Conservation (phyloP, 2,329 filamentous ascomycete genomes). For the Orbilia ellipsospora region DNA sequence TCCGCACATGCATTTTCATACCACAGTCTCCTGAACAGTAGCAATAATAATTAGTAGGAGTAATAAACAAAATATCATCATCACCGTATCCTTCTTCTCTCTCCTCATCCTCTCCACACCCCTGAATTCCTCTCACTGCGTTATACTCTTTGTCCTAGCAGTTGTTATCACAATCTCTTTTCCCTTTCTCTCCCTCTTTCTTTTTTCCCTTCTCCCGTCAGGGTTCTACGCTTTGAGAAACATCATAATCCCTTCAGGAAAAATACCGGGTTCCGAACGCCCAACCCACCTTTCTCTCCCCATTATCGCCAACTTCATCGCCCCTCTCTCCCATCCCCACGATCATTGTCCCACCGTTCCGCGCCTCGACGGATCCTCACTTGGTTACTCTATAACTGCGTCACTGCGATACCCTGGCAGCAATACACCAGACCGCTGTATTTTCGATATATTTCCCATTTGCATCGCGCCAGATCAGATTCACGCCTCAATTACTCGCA, state of each 20-base stretch:
- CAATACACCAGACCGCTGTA: slow-evolving; percentile 19
- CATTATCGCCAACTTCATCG: slow-evolving; percentile 13
- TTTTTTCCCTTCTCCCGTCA: slow-evolving; percentile 4
- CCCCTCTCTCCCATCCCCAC: not conserved
- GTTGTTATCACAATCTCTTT: not conserved
- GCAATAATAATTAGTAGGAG: too few species aligned
- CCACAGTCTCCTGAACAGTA: not conserved
- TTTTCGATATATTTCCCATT: slow-evolving; percentile 24
- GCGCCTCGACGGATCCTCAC: slow-evolving; percentile 38
- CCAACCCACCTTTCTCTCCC: not conserved
- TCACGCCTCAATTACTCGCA: slow-evolving; percentile 19
- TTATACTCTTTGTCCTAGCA: not conserved
- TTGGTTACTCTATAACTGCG: slow-evolving; percentile 25
- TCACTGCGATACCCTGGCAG: slow-evolving; percentile 37
- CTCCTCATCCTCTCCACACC: not conserved
- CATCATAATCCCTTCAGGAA: not conserved
- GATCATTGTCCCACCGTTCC: slow-evolving; percentile 43
- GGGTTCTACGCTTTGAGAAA: slow-evolving; percentile 3
- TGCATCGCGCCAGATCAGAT: slow-evolving; percentile 1
- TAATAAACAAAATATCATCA: too few species aligned
- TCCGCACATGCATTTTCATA: not conserved
- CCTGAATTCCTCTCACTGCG: not conserved
- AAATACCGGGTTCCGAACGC: not conserved
- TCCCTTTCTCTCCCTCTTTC: slow-evolving; percentile 3
- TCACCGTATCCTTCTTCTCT: not conserved